Conservation (phyloP, 176 grass and related monocot genomes). For the Aegilops sharonensis region DNA sequence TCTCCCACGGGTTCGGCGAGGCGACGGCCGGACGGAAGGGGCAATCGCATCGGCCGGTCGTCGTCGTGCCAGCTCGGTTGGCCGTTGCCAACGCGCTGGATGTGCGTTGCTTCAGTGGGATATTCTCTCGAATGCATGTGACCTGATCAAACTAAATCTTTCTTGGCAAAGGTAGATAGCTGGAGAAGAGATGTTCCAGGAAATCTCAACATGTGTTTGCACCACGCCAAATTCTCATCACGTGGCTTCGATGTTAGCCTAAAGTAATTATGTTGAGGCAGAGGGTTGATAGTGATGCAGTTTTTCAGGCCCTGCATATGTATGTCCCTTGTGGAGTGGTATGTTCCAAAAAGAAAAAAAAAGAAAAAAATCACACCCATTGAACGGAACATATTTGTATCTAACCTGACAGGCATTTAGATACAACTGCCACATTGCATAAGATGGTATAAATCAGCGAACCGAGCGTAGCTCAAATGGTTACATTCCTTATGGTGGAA, state of each 20-base stretch:
- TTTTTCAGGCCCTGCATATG: neutral
- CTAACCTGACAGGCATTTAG: no score
- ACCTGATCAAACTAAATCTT: neutral
- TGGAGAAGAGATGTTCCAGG: neutral
- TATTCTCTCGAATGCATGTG: neutral
- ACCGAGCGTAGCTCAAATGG: no score
- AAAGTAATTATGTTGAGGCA: neutral
- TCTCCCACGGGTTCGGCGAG: slow-evolving; percentile 14
- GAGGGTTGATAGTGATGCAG: neutral
- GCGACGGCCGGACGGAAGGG: neutral
- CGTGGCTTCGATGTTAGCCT: neutral
- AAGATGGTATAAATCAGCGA: no score
- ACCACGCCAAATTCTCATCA: neutral
- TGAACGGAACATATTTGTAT: no score
- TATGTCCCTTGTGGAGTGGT: no score
- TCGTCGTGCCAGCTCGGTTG: neutral
- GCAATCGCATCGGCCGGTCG: neutral
- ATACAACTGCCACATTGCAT: no score
- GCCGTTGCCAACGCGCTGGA: neutral
- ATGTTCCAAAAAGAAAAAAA: no score
- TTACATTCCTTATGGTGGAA: no score
- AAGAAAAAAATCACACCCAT: no score
- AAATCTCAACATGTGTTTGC: neutral
- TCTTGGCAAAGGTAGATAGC: neutral
- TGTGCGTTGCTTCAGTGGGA: slow-evolving; percentile 17